Percentiles rank a stretch among this genome's conserved stretches.
Conservation (phyloP, 208 protist species). For the Histomonas meleagridis region DNA sequence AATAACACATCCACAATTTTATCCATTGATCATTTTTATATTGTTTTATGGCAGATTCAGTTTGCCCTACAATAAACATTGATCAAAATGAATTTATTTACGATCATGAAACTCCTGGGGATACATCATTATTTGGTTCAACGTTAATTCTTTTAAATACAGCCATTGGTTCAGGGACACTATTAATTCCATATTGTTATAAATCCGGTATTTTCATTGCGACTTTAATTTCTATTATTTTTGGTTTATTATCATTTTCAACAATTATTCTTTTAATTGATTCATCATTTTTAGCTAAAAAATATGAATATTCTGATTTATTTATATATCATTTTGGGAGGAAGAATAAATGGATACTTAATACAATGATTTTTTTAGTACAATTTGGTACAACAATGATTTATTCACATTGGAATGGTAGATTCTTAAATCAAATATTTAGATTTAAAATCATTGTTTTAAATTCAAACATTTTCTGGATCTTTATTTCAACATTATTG, state of each 20-base stretch:
- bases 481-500: neutral
- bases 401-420: neutral
- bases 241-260: neutral
- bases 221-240: neutral
- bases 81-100: neutral
- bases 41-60: too few species aligned
- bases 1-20: too few species aligned
- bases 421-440: neutral
- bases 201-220: neutral
- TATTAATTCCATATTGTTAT: slow-evolving; percentile 23
- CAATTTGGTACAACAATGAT: neutral
- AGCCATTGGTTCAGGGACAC: neutral
- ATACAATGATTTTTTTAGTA: neutral
- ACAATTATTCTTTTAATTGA: neutral
- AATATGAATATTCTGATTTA: neutral
- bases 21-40: too few species aligned
- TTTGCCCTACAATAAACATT: too few species aligned
- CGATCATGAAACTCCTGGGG: neutral
- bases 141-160: neutral
- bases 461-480: neutral
- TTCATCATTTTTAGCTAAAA: neutral
- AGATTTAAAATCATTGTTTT: neutral
- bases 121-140: neutral
- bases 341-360: neutral
- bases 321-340: neutral